Conservation (phyloP, 192 early-diverging fungal genomes). For the Lobosporangium transversale region DNA sequence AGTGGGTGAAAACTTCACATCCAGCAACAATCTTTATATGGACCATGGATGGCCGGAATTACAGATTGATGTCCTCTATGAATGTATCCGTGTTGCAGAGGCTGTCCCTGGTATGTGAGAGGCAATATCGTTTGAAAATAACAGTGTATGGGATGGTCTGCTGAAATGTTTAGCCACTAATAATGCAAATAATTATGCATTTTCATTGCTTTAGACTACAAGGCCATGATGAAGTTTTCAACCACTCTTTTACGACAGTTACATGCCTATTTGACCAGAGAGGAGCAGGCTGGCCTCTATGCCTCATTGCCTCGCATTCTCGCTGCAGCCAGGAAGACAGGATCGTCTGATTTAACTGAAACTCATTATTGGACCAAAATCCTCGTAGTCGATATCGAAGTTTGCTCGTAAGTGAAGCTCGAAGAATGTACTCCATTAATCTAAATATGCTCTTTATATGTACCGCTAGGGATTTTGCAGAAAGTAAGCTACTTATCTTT, state of each 20-base stretch:
- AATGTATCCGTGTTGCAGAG: conserved; percentile 77
- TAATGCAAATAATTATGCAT: background rate
- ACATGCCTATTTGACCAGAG: conserved; percentile 64
- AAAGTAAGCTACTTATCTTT: too few species aligned
- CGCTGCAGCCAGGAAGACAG: conserved; percentile 61
- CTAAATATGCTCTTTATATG: background rate
- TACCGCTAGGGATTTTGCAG: too few species aligned
- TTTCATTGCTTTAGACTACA: conserved; percentile 57
- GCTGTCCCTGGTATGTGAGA: conserved; percentile 68
- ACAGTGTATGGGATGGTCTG: background rate
- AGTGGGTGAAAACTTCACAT: conserved; percentile 58
- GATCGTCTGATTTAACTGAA: conserved; percentile 52
- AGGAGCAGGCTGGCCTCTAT: conserved; percentile 74
- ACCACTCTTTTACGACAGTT: conserved; percentile 74
- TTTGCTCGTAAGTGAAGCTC: conserved; percentile 49
- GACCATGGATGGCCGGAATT: conserved; percentile 79
- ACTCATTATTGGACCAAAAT: conserved; percentile 69
- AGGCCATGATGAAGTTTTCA: conserved; percentile 68
- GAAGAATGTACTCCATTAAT: background rate
- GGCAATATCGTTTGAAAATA: background rate
- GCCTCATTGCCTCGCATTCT: conserved; percentile 66
- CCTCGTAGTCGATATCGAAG: conserved; percentile 63
- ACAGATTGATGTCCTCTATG: conserved; percentile 80
- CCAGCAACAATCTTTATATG: conserved; percentile 28
- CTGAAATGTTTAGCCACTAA: background rate